A percentile compares a stretch with the other conserved stretches of the same genome.
Conservation (phyloP, 345 rosid genomes). For the Eucalyptus erythrocorys region DNA sequence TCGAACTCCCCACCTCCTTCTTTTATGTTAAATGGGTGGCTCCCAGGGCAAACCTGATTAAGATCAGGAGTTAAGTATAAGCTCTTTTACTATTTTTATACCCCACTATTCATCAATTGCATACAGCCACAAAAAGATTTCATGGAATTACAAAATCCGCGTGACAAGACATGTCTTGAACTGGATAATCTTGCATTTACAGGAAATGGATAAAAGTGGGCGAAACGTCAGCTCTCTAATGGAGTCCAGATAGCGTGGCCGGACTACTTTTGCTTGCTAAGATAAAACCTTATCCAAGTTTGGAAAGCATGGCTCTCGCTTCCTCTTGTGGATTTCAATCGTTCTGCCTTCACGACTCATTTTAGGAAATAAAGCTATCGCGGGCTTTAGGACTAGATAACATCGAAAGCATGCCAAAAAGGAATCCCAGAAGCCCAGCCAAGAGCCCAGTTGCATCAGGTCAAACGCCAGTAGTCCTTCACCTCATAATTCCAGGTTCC, state of each 20-base stretch:
- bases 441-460: background rate
- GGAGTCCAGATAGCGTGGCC: background rate
- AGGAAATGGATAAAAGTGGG: background rate
- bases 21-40: too few species aligned
- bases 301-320: background rate
- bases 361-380: background rate
- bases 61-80: background rate
- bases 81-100: background rate
- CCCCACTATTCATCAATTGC: background rate
- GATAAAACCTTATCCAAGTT: background rate
- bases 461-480: background rate
- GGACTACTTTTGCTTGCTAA: background rate
- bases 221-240: background rate
- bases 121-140: background rate
- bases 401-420: background rate
- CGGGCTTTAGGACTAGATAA: background rate
- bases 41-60: too few species aligned
- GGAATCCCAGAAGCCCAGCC: background rate
- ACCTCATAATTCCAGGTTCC: background rate
- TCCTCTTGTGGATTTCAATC: background rate
- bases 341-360: background rate
- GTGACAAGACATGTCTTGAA: background rate
- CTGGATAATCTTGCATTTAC: background rate
- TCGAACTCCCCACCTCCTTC: too few species aligned
- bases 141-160: background rate